These are phyloP conservation scores for Tympanopsis confertula DNA, from an alignment of 2,329 filamentous ascomycete genomes.

Conservation along the genomic window DNA sequence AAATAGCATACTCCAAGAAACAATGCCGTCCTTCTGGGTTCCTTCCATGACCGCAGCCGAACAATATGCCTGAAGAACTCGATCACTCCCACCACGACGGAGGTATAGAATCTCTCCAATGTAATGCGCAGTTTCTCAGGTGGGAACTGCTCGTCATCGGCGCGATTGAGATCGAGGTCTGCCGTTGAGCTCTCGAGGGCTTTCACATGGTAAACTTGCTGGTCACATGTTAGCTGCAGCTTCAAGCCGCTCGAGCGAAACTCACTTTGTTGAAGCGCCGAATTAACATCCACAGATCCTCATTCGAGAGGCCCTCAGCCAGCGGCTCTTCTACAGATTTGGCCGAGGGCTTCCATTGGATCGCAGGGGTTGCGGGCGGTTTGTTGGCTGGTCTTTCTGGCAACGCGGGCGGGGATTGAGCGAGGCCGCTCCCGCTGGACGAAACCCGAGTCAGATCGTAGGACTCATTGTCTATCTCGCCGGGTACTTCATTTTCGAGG, in stretches of 20 bases:
- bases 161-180: constrained; percentile 45
- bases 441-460: no score
- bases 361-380: no score
- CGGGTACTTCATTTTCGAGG: no score
- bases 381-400: no score
- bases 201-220: constrained; percentile 28
- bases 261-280: constrained; percentile 52
- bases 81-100: constrained; percentile 40
- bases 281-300: constrained; percentile 53
- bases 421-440: no score
- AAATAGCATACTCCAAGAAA: constrained; percentile 32
- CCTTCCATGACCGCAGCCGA: constrained; percentile 45
- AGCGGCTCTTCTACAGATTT: constrained; percentile 36
- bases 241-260: constrained; percentile 3
- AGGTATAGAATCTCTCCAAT: constrained; percentile 49
- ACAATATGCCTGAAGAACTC: constrained; percentile 42
- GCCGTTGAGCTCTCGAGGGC: constrained; percentile 37
- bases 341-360: constrained; percentile 12
- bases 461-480: no score
- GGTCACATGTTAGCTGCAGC: constrained; percentile 10
- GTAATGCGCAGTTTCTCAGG: constrained; percentile 49
- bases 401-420: no score
- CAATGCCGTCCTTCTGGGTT: constrained; percentile 37
- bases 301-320: constrained; percentile 48
- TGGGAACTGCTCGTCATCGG: constrained; percentile 50